phyloP scores from a whole-genome alignment of 2,329 filamentous ascomycete genomes.

The Alternaria infectoria region DNA sequence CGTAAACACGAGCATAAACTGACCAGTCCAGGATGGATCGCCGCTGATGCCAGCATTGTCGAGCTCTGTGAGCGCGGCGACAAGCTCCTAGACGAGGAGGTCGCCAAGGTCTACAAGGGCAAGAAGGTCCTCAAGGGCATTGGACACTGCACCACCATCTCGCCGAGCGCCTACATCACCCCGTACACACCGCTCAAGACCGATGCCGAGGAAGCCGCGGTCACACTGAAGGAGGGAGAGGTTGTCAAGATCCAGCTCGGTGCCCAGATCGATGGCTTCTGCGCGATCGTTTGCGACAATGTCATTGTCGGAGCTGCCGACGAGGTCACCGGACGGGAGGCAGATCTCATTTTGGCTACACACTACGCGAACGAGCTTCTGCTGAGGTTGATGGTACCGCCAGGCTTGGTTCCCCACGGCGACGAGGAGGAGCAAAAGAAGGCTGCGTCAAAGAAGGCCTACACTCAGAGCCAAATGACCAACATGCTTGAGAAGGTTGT shows the following conservation, averaged over 20 bases:
- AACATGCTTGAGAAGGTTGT: conserved; percentile 87
- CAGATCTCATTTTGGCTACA: conserved; percentile 88
- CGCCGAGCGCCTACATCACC: conserved; percentile 90
- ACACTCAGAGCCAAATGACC: conserved; percentile 86
- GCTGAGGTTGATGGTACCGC: conserved; percentile 86
- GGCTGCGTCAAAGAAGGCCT: conserved; percentile 76
- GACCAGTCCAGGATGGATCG: conserved; percentile 65
- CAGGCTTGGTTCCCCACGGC: conserved; percentile 81
- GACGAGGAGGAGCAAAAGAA: conserved; percentile 96
- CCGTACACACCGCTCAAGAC: conserved; percentile 92
- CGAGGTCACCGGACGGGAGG: conserved; percentile 75
- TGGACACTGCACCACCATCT: conserved; percentile 92
- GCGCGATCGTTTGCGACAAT: conserved; percentile 94
- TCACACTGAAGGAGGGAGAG: conserved; percentile 82
- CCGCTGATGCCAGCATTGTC: conserved; percentile 89
- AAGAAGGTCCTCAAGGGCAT: conserved; percentile 97
- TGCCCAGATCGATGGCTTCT: conserved; percentile 96
- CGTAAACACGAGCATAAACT: conserved; percentile 21
- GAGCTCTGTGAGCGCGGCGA: conserved; percentile 95
- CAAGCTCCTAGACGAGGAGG: conserved; percentile 90
- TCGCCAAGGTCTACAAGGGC: conserved; percentile 95
- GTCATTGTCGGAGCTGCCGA: conserved; percentile 74
- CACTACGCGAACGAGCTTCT: conserved; percentile 96
- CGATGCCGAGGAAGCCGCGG: conserved; percentile 82
- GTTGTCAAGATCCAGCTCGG: conserved; percentile 98